A percentile compares a stretch with the other conserved stretches of the same genome.
phyloP scores from a whole-genome alignment of 345 rosid species.

The Salix udensis region DNA sequence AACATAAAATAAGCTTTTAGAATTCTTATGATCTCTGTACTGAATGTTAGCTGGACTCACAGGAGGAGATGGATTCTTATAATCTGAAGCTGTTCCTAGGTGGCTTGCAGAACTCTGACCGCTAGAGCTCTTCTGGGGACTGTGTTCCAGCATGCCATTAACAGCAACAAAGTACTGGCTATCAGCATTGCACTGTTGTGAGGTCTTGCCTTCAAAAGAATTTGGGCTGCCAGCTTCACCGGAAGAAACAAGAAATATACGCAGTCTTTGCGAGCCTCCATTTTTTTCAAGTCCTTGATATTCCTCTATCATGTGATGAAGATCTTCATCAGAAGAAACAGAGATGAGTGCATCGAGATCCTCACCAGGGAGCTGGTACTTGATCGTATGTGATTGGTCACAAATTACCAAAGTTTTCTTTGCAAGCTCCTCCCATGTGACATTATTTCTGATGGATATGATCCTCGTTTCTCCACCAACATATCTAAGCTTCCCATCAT shows the following conservation, averaged over 20 bases:
- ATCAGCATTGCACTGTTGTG: constrained; percentile 44
- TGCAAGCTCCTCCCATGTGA: constrained; percentile 56
- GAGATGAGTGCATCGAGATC: constrained; percentile 88
- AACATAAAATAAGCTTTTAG: constrained; percentile 13
- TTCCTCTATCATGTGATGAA: constrained; percentile 77
- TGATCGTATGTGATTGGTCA: constrained; percentile 67
- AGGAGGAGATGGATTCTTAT: constrained; percentile 47
- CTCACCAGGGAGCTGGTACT: constrained; percentile 90
- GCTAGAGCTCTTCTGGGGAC: constrained; percentile 46
- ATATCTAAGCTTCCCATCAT: constrained; percentile 79
- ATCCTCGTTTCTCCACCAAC: constrained; percentile 90
- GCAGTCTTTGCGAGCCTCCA: constrained; percentile 62
- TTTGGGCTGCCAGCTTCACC: constrained; percentile 50
- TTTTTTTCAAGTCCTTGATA: constrained; percentile 57
- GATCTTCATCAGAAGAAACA: constrained; percentile 81
- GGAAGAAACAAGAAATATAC: constrained; percentile 66
- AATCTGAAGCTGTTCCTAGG: constrained; percentile 47
- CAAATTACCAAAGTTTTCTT: constrained; percentile 62
- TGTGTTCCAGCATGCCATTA: constrained; percentile 55
- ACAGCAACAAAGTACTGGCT: constrained; percentile 63
- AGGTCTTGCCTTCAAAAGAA: constrained; percentile 43
- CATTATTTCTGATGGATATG: constrained; percentile 51
- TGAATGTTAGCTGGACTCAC: constrained; percentile 41
- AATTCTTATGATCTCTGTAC: constrained; percentile 25
- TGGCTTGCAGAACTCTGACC: constrained; percentile 49